Evolutionary conservation across 2,329 filamentous ascomycete genomes (phyloP), one percentile per base, ranked within the genome.

Genomic region (Chrysoporthe austroafricana): DNA sequence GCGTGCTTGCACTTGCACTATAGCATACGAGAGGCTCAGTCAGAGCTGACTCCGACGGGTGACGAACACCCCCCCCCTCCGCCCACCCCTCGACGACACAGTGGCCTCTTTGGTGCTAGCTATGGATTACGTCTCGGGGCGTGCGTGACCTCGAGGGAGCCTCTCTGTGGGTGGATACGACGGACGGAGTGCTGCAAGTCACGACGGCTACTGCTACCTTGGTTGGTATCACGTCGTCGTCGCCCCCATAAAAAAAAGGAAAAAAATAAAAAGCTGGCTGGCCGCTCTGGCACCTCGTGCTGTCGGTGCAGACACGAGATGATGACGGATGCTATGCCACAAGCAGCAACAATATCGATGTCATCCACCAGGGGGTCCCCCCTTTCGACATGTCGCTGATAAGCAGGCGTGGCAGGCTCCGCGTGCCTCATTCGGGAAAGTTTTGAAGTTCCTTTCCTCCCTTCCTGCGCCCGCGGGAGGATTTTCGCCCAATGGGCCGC

Each of bases 281-380:
- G 26, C 2, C 26, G 26, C 26, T 26, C 39, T 46, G 36, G 14
- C 59, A 44, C 59, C 43, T 48, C 16, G 54, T 34, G 48, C 32
- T 21, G 50, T 54, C 21, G 54, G 34, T 21, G 32, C 54, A 16
- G 54, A 57, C 54, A 39, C 34, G 32, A 34, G 36, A 39, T 39
- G 42, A 54, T 63, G 61, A 63, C 48, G 46, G 46, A 54, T 39
- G 61, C 7, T 54, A 8, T 21, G n/a, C 21, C 21, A 16, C 21
- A 46, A 46, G 59, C 39, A 36, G 13, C 44, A 50, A n/a, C 32
- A 21, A 36, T 50, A 26, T 39, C 61, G 46, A 63, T 63, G 61
- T 63, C 61, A 63, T 63, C 36, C 54, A 34, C 39, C 46, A 43
- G 13, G 61, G 46, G 21, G 11, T 13, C 16, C 48, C n/a, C 34